Evolutionary conservation across 306 rosid species (phyloP).

Genomic region (Fragaria vesca): DNA sequence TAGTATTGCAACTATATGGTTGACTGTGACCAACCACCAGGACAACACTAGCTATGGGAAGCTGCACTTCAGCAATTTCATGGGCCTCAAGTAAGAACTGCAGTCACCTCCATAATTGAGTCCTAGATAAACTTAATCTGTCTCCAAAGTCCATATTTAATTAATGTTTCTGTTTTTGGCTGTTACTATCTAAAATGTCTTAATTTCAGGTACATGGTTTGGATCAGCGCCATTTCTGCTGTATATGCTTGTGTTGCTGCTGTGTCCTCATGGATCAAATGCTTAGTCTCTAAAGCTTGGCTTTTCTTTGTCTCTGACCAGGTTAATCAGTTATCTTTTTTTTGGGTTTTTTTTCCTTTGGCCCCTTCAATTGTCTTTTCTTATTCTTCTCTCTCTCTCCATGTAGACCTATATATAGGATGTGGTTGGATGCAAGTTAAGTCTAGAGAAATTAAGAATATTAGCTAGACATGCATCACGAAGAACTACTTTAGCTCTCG

Average conservation of each 20-base stretch:
- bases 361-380: not conserved
- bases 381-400: not conserved
- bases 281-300: constrained; percentile 60
- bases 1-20: constrained; percentile 62
- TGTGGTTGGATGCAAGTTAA: not conserved
- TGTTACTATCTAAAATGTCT: not conserved
- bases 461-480: not conserved
- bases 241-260: constrained; percentile 61
- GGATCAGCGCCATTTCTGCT: constrained; percentile 60
- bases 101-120: not conserved
- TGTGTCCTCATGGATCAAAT: constrained; percentile 49
- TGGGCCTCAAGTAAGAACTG: constrained; percentile 66
- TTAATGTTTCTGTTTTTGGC: not conserved
- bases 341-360: not conserved
- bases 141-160: not conserved
- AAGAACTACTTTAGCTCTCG: not conserved
- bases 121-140: not conserved
- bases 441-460: not conserved
- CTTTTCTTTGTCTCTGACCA: constrained; percentile 82
- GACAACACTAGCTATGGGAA: constrained; percentile 59
- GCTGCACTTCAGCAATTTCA: constrained; percentile 49
- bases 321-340: constrained; percentile 36
- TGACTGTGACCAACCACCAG: constrained; percentile 66
- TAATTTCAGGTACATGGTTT: constrained; percentile 68
- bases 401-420: not conserved